Base-by-base conservation (phyloP, 495 filamentous ascomycete species). In the Rhypophila decipiens region DNA sequence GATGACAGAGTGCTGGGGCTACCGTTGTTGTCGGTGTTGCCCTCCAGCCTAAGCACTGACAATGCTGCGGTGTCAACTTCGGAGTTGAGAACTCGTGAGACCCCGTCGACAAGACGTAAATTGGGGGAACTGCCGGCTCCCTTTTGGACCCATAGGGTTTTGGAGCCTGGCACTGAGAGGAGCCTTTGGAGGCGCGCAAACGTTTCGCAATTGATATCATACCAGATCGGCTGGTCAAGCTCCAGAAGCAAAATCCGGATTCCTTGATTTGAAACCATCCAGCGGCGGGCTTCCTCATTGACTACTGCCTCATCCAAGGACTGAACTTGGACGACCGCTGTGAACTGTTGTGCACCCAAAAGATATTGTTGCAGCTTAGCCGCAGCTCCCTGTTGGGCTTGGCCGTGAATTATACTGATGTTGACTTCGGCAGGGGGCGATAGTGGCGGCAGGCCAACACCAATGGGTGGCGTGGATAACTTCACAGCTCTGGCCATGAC, bases 361-460 rank as follows among this genome's bases (percentile, higher is more conserved):
- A 35, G 2, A 5, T 35, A 35, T 2, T 15, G 31, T 15, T 35
- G 31, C 5, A 35, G 5, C 31, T 35, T 15, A 35, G 17, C 12
- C 12, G 31, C 31, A 5, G 31, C 2, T 3, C 17, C 19, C 9
- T 17, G 37, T 39, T 39, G 37, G 2, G 1, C 37, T 10, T 18
- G 37, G n/a, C 19, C 37, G 37, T 39, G 37, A 19, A 39, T 39
- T n/a, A n/a, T n/a, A n/a, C n/a, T n/a, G 37, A 39, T 39, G 37
- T 15, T 17, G 9, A 39, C 9, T 17, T 39, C 37, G 10, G 2
- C 10, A 17, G 37, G 10, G 10, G 37, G 3, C 37, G 11, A 19
- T 19, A 21, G 37, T 19, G n/a, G n/a, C n/a, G n/a, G n/a, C n/a
- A n/a, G n/a, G n/a, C n/a, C n/a, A n/a, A n/a, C n/a, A n/a, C 3